Conservation (phyloP, 257 asterid genomes). For the Mitragyna speciosa region DNA sequence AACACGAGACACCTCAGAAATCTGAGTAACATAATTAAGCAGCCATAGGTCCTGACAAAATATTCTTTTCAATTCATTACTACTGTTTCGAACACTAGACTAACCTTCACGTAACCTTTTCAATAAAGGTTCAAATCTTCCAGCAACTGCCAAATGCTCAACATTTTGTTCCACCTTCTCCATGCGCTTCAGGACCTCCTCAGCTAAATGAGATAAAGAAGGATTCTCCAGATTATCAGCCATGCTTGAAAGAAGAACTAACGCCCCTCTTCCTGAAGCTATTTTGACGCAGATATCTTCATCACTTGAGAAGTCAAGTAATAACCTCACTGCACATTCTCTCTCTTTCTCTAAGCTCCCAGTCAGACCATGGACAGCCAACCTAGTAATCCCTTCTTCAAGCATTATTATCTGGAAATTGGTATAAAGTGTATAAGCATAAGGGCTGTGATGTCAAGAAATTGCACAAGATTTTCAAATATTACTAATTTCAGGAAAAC, state of each 20-base stretch:
- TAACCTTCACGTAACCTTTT: conserved; percentile 29
- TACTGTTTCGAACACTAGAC: neutral
- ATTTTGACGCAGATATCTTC: conserved; percentile 23
- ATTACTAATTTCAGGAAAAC: neutral
- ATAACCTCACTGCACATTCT: conserved; percentile 26
- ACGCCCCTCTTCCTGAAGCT: conserved; percentile 26
- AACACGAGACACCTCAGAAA: neutral
- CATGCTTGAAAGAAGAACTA: conserved; percentile 29
- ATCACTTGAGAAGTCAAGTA: conserved; percentile 27
- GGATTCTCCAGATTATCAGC: conserved; percentile 30
- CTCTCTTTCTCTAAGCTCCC: conserved; percentile 33
- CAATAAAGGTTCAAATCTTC: conserved; percentile 33
- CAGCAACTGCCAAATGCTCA: conserved; percentile 30
- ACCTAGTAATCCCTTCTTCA: conserved; percentile 31
- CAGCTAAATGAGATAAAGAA: conserved; percentile 28
- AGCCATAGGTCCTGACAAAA: neutral
- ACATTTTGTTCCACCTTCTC: conserved; percentile 27
- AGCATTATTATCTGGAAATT: conserved; percentile 30
- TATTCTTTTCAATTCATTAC: neutral
- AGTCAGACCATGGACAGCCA: conserved; percentile 28
- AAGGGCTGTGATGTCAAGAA: neutral
- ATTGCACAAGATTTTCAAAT: neutral
- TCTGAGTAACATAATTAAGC: neutral
- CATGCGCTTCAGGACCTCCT: conserved; percentile 23
- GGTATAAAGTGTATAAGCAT: neutral